phyloP scores from a whole-genome alignment of 23 red algal species.

The Agarophyton chilense region DNA sequence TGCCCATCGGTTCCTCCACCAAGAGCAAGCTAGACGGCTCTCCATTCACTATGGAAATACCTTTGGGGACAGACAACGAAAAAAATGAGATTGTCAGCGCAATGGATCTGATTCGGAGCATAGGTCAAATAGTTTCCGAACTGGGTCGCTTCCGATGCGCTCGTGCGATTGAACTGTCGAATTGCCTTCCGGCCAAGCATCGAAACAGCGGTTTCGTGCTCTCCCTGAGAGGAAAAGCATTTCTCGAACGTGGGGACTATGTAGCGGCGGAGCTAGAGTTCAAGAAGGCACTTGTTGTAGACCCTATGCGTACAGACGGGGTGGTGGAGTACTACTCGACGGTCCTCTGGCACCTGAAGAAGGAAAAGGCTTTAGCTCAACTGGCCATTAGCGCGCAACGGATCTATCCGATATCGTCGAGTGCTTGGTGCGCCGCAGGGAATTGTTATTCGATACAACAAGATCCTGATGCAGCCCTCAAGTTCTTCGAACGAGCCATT shows the following conservation, averaged over 20 bases:
- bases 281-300: conserved; percentile 57
- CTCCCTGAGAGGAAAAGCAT: conserved; percentile 67
- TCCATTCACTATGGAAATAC: conserved; percentile 1
- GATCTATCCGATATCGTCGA: conserved; percentile 59
- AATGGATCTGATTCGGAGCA: conserved; percentile 66
- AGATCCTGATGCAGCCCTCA: conserved; percentile 90
- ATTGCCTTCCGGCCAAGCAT: conserved; percentile 63
- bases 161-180: conserved; percentile 57
- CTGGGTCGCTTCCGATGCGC: conserved; percentile 56
- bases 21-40: neutral
- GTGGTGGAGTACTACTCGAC: conserved; percentile 97
- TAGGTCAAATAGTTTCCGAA: conserved; percentile 54
- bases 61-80: neutral
- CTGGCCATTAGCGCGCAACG: conserved; percentile 65
- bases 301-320: conserved; percentile 70
- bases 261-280: conserved; percentile 68
- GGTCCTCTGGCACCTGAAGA: conserved; percentile 92
- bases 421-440: conserved; percentile 89
- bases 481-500: conserved; percentile 86
- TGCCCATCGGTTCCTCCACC: neutral
- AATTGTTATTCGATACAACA: conserved; percentile 88
- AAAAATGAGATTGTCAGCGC: conserved; percentile 40
- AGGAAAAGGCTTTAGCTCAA: conserved; percentile 76
- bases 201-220: conserved; percentile 68
- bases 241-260: conserved; percentile 82